A percentile compares a stretch with the other conserved stretches of the same genome.
Evolutionary conservation across 306 rosid species (phyloP).

Genomic region (Myrica gale): DNA sequence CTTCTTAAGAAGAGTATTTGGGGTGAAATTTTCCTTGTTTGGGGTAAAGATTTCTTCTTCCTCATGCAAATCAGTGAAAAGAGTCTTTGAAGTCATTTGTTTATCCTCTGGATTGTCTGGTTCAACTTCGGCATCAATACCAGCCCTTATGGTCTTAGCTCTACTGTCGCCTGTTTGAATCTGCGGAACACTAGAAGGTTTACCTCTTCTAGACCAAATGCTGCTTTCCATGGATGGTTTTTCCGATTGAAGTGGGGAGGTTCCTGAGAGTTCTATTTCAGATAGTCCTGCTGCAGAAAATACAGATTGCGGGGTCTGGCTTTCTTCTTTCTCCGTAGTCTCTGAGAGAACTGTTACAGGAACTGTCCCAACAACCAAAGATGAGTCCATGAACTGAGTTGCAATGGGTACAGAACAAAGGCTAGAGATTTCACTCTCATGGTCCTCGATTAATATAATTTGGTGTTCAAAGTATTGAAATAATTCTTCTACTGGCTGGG

Average conservation of each 20-base stretch:
- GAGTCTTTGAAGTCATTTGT: constrained; percentile 29
- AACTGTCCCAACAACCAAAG: constrained; percentile 25
- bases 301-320: constrained; percentile 35
- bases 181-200: constrained; percentile 55
- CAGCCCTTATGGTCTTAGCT: constrained; percentile 21
- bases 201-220: constrained; percentile 70
- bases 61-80: constrained; percentile 30
- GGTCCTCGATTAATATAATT: constrained; percentile 13
- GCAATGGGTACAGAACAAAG: constrained; percentile 21
- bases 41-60: constrained; percentile 55
- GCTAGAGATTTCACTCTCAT: constrained; percentile 18
- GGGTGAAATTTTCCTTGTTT: constrained; percentile 68
- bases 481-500: constrained; percentile 10
- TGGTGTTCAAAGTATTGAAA: constrained; percentile 27
- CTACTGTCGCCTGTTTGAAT: constrained; percentile 42
- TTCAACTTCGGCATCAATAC: constrained; percentile 30
- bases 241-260: constrained; percentile 25
- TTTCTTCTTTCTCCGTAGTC: constrained; percentile 31
- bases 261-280: constrained; percentile 31
- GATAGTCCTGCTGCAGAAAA: constrained; percentile 23
- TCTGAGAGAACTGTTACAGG: constrained; percentile 13
- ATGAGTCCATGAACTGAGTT: constrained; percentile 32
- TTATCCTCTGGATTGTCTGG: constrained; percentile 27
- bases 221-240: constrained; percentile 30
- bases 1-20: constrained; percentile 42